phyloP scores from a whole-genome alignment of 164 flowering plant genomes.

The Vitis rupestris region DNA sequence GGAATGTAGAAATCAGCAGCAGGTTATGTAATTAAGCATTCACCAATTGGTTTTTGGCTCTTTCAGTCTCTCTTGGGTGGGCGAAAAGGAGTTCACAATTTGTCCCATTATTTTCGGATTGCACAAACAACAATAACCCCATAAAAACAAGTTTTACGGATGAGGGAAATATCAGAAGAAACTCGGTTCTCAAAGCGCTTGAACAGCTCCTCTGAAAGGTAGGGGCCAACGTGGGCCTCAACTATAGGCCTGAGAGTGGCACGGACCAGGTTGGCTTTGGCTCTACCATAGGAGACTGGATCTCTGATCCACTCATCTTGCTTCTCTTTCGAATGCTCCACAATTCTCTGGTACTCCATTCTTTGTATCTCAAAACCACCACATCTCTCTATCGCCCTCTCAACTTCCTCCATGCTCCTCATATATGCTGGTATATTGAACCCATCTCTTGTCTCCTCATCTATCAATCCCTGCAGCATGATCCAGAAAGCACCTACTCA shows the following conservation, averaged over 20 bases:
- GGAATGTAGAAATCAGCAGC: no score
- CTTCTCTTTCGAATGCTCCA: slow-evolving; percentile 37
- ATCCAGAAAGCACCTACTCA: no score
- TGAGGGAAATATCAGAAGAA: slow-evolving; percentile 30
- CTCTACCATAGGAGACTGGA: slow-evolving; percentile 36
- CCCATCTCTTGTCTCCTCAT: slow-evolving; percentile 33
- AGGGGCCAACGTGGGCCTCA: slow-evolving; percentile 43
- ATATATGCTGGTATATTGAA: slow-evolving; percentile 46
- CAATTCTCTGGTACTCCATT: slow-evolving; percentile 31
- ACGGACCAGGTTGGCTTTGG: slow-evolving; percentile 42
- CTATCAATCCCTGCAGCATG: slow-evolving; percentile 29
- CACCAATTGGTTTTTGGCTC: not conserved
- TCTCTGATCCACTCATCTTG: slow-evolving; percentile 40
- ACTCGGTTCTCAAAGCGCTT: slow-evolving; percentile 34
- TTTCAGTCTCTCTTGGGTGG: no score
- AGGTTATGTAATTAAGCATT: no score
- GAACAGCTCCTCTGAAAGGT: slow-evolving; percentile 35
- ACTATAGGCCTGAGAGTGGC: slow-evolving; percentile 37
- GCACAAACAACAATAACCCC: slow-evolving; percentile 37
- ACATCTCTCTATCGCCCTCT: slow-evolving; percentile 27
- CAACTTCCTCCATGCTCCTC: slow-evolving; percentile 40
- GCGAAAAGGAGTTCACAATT: not conserved
- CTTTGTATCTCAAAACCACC: slow-evolving; percentile 39
- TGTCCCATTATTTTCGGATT: slow-evolving; percentile 16
- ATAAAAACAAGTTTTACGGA: slow-evolving; percentile 39